Conservation (phyloP, 495 filamentous ascomycete species). For the Daldinia decipiens region DNA sequence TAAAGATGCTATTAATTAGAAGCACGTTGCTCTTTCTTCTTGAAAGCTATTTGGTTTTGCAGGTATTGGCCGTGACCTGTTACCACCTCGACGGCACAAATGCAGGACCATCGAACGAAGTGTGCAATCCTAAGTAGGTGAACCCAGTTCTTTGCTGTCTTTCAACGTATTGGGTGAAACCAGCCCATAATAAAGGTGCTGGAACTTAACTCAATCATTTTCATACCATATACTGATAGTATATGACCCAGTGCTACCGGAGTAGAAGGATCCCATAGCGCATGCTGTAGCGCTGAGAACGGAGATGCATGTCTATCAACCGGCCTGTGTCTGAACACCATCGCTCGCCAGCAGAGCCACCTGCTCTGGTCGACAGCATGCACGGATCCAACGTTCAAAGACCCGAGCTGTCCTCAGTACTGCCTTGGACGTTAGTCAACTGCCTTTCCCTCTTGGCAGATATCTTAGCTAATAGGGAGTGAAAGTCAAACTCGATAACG, state of each 20-base stretch:
- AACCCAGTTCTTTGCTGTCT: background rate
- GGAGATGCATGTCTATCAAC: slow-evolving; percentile 50
- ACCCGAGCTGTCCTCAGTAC: slow-evolving; percentile 48
- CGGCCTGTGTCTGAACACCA: slow-evolving; percentile 46
- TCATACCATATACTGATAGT: background rate
- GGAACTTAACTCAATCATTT: background rate
- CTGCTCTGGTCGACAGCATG: slow-evolving; percentile 47
- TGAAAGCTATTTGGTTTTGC: slow-evolving; percentile 20
- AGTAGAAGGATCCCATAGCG: slow-evolving; percentile 43
- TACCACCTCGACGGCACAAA: slow-evolving; percentile 34
- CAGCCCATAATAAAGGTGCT: background rate
- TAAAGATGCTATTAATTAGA: slow-evolving; percentile 8
- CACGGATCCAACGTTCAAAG: slow-evolving; percentile 46
- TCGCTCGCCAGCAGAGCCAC: slow-evolving; percentile 42
- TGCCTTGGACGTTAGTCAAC: slow-evolving; percentile 40
- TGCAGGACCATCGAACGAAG: slow-evolving; percentile 26
- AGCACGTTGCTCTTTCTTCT: slow-evolving; percentile 23
- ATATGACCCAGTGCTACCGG: slow-evolving; percentile 35
- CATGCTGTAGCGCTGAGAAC: slow-evolving; percentile 46
- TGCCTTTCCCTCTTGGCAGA: background rate
- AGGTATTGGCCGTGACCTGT: slow-evolving; percentile 28
- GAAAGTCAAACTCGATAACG: slow-evolving; percentile 33
- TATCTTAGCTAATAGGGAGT: slow-evolving; percentile 2
- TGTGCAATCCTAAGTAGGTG: slow-evolving; percentile 33
- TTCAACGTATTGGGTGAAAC: background rate